A percentile compares a stretch with the other conserved stretches of the same genome.
These are phyloP conservation scores for Starmerella floris DNA, from an alignment of 805 yeast genomes.

Conservation along the genomic window DNA sequence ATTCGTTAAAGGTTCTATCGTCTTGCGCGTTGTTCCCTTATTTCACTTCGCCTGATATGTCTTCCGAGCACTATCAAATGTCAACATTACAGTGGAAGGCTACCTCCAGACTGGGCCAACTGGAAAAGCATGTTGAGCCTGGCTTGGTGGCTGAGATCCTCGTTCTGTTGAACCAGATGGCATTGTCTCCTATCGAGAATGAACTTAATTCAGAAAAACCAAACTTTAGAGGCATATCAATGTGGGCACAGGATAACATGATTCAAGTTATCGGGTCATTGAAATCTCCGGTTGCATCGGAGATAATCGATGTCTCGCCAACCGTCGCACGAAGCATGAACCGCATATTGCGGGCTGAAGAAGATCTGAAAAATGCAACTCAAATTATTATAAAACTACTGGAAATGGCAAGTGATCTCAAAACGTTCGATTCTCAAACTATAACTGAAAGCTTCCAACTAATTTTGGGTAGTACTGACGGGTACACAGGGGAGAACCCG, in stretches of 20 bases:
- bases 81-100: constrained; percentile 54
- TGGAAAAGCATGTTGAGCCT: constrained; percentile 16
- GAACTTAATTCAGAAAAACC: constrained; percentile 6
- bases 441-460: constrained; percentile 9
- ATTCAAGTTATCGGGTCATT: not conserved
- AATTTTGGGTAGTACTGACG: constrained; percentile 1
- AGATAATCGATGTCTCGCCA: not conserved
- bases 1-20: constrained; percentile 9
- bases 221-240: constrained; percentile 9
- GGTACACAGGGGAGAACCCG: constrained; percentile 3
- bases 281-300: not conserved
- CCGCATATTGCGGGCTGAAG: not conserved
- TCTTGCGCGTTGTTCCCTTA: constrained; percentile 17
- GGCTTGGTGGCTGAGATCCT: constrained; percentile 2
- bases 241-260: constrained; percentile 9
- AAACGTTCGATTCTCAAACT: not conserved
- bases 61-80: constrained; percentile 23
- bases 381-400: not conserved
- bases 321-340: constrained; percentile 3
- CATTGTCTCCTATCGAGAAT: constrained; percentile 12
- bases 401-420: not conserved
- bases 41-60: constrained; percentile 3
- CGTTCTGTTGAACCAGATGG: constrained; percentile 7
- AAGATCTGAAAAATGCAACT: not conserved
- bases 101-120: constrained; percentile 34